Evolutionary conservation across 164 flowering plant species (phyloP), one percentile per base, ranked within the genome.

Genomic region (Cinnamomum micranthum): DNA sequence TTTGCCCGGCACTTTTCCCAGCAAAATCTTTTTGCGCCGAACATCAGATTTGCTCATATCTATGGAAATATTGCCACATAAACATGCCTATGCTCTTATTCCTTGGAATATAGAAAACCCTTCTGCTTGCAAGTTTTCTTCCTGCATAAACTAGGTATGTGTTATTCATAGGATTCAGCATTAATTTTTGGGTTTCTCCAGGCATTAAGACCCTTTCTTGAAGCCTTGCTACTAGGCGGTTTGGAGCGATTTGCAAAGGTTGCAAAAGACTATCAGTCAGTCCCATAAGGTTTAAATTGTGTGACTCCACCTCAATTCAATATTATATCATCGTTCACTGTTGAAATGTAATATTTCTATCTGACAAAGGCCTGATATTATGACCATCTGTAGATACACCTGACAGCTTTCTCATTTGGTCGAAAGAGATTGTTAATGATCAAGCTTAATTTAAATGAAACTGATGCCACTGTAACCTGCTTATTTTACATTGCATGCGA

Each of bases 121-220:
- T 55, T 20, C n/a, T 6, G n/a, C 60, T 55, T 55, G 60, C 60
- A 55, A 14, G 17, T 55, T 55, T 15, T 55, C 35, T 55, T 20
- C 19, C n/a, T 67, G 69, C 12, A 41, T 41, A 28, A 3, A 67
- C 20, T 31, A 13, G 25, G 19, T 20, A 14, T 13, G 15, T 31
- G 50, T 4, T 14, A 50, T 12, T 70, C 72, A 51, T 52, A 24
- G 35, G 24, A 33, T 66, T 73, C 31, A 27, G 25, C 72, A 41
- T 20, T 58, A 31, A 28, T 73, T 22, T 74, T 1, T 51, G 62
- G 55, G 55, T 28, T 58, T 69, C 12, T 82, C 6, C 87, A 94
- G 98, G 92, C 92, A 58, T 76, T 91, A 77, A 80, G 83, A 80
- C 98, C 98, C 19, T 89, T 92, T 74, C 89, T 88, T 51, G 87